These are phyloP conservation scores for Dillenia suffruticosa DNA, from an alignment of 164 flowering plant species.

Conservation along the genomic window DNA sequence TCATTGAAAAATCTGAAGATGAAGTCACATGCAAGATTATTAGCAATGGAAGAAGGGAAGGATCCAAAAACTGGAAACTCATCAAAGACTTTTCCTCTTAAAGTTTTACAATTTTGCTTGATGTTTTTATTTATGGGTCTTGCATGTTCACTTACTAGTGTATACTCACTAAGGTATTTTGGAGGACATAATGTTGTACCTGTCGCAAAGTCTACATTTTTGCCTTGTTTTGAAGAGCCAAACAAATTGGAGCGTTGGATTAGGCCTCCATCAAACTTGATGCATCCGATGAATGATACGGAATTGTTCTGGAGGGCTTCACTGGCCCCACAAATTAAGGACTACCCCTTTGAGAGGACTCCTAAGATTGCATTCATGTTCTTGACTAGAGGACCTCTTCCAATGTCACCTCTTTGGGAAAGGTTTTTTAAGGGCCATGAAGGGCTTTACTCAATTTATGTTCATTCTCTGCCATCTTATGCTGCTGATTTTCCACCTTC, in stretches of 20 bases:
- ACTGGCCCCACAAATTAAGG: constrained; percentile 45
- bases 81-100: constrained; percentile 41
- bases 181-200: constrained; percentile 25
- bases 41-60: constrained; percentile 51
- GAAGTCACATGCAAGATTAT: constrained; percentile 28
- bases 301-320: constrained; percentile 89
- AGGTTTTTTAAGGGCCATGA: constrained; percentile 71
- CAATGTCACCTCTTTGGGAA: constrained; percentile 88
- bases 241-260: constrained; percentile 44
- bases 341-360: constrained; percentile 66
- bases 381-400: constrained; percentile 88
- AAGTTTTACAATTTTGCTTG: constrained; percentile 37
- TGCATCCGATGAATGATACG: constrained; percentile 72
- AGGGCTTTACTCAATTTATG: constrained; percentile 63
- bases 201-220: constrained; percentile 18
- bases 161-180: constrained; percentile 36
- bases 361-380: constrained; percentile 96
- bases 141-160: constrained; percentile 49
- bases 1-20: not conserved
- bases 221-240: constrained; percentile 41
- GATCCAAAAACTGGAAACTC: constrained; percentile 27
- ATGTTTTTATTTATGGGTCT: constrained; percentile 46
- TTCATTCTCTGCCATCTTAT: constrained; percentile 70
- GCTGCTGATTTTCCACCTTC: constrained; percentile 36
- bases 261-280: constrained; percentile 53